Conservation (phyloP, 441 rosid species). For the Pelargonium citronellum region DNA sequence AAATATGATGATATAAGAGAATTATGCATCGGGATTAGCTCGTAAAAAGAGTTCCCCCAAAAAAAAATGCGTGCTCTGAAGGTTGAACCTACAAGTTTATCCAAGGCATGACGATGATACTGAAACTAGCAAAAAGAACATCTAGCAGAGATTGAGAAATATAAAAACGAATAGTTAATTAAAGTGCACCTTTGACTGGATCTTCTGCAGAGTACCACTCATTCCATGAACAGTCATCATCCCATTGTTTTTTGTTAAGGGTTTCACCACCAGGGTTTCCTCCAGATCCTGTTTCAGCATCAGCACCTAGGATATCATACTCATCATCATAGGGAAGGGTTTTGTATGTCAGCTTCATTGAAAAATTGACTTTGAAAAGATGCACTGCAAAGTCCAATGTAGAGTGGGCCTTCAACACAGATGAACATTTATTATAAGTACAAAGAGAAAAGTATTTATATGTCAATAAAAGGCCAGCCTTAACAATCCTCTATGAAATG, state of each 20-base stretch:
- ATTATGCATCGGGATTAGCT: background rate
- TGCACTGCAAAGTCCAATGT: constrained; percentile 64
- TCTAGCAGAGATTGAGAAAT: background rate
- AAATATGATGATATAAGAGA: background rate
- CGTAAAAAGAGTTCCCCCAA: background rate
- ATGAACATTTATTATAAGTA: constrained; percentile 16
- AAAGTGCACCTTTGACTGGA: constrained; percentile 64
- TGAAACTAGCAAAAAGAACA: constrained; percentile 10
- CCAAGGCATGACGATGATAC: constrained; percentile 1
- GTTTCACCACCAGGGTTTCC: constrained; percentile 41
- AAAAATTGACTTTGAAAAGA: constrained; percentile 63
- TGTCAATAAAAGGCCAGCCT: constrained; percentile 6
- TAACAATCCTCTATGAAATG: background rate
- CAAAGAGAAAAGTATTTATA: constrained; percentile 2
- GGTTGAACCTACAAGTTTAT: background rate
- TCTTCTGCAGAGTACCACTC: constrained; percentile 99
- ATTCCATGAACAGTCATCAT: constrained; percentile 98
- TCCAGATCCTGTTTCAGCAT: constrained; percentile 43
- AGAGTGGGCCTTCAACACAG: constrained; percentile 68
- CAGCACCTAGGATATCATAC: constrained; percentile 42
- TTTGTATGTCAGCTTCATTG: constrained; percentile 83
- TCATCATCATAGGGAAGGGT: constrained; percentile 60
- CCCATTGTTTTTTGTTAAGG: constrained; percentile 66
- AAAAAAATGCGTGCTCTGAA: background rate
- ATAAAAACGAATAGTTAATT: constrained; percentile 5